A percentile compares a stretch with the other conserved stretches of the same genome.
Evolutionary conservation across 192 early-diverging fungal species (phyloP).

Genomic region (Coemansia sp.): DNA sequence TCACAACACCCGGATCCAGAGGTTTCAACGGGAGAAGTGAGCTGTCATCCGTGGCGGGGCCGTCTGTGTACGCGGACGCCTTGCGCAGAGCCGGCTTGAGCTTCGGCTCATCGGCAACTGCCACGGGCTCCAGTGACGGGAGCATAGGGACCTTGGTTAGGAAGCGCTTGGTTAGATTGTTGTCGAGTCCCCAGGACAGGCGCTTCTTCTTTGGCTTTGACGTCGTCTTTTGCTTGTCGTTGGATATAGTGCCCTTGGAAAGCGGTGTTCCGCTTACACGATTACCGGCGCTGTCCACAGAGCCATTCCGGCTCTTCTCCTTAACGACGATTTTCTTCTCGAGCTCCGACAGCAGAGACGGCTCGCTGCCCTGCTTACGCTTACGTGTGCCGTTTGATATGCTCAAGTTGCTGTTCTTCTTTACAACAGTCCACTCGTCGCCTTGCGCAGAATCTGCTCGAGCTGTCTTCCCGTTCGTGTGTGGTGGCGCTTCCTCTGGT

Average conservation of each 20-base stretch:
- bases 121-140: constrained; percentile 20
- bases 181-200: constrained; percentile 47
- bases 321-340: constrained; percentile 25
- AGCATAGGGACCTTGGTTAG: constrained; percentile 48
- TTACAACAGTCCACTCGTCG: constrained; percentile 21
- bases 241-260: background rate
- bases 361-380: constrained; percentile 14
- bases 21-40: background rate
- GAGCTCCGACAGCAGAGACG: constrained; percentile 18
- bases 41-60: constrained; percentile 1
- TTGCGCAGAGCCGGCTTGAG: constrained; percentile 51
- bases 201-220: constrained; percentile 24
- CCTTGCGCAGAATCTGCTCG: background rate
- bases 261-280: background rate
- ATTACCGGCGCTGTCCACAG: background rate
- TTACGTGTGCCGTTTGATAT: background rate
- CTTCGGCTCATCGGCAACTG: constrained; percentile 3
- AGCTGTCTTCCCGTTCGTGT: background rate
- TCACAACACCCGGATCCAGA: background rate
- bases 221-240: background rate
- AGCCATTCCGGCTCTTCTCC: constrained; percentile 11
- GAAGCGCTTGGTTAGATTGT: constrained; percentile 51
- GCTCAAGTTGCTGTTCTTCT: constrained; percentile 12
- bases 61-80: constrained; percentile 32
- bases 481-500: background rate